Base-by-base conservation (phyloP, 2,329 filamentous ascomycete genomes). In the Proliferodiscus dingleyae region DNA sequence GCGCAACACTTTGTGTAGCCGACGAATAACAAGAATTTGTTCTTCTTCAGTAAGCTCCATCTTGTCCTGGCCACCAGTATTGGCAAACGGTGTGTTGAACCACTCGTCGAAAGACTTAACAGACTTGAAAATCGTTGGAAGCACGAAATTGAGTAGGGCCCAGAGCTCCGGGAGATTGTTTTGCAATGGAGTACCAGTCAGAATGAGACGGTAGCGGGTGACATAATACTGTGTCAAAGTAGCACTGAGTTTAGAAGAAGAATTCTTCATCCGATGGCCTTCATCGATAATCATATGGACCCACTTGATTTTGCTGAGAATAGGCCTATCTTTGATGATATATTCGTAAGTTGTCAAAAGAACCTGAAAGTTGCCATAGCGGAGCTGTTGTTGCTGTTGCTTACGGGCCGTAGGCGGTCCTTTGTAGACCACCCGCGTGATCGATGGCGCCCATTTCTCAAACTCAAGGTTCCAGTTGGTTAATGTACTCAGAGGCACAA, bases 31-130 rank as follows among this genome's bases (percentile, higher is more conserved):
- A 46, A 98, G 85, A 68, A 98, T 81, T 66, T 95, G 89, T 69
- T 98, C 93, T 93, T 98, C 93, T 93, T 98, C 93, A 10, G 87
- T 95, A 52, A 98, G 75, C 64, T 97, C 91, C 87, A 98, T 98
- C 74, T 93, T 95, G 68, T 98, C 93, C 69, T 97, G 91, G 32
- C 89, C 84, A 68, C 93, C 93, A 4, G 93, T 98, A 65, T 98
- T 98, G 57, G 93, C 93, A 66, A 98, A 98, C 0, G 93, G 93
- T 21, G 93, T 98, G 65, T 97, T 98, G 81, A 98, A 98, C 93
- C 93, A 98, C 67, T 98, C 93, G 66, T 98, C 93, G 63, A 98
- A 98, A 2, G 91, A 97, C 65, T 93, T 96, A 52, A 91, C 89
- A 2, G 93, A 97, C 67, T 98, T 98, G 83, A 98, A 98, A 56